Evolutionary conservation across 352 stramenopile species (phyloP).

Genomic region (Phytopythium kandeliae): DNA sequence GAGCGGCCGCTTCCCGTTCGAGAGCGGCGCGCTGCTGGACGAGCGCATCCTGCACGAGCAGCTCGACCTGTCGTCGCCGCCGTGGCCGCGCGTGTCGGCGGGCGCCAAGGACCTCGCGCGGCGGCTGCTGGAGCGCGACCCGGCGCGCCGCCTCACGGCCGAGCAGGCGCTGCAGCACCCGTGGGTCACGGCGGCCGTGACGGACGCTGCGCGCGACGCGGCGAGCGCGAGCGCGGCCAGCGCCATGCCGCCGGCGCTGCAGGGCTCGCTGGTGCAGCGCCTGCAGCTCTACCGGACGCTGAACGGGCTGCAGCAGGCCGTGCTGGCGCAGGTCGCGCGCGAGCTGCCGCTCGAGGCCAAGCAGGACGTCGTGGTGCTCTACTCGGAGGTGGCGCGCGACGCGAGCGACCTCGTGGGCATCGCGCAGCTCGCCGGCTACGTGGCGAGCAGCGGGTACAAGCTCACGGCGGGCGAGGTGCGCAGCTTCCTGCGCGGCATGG

Average conservation of each 20-base stretch:
- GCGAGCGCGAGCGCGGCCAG: conserved; percentile 19
- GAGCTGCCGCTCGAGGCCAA: conserved; percentile 48
- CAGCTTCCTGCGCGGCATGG: conserved; percentile 50
- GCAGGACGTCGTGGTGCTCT: conserved; percentile 58
- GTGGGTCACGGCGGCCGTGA: conserved; percentile 39
- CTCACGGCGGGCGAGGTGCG: conserved; percentile 56
- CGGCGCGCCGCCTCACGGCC: conserved; percentile 32
- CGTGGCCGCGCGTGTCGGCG: conserved; percentile 46
- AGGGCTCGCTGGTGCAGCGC: conserved; percentile 66
- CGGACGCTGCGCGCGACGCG: conserved; percentile 8
- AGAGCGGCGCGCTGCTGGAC: conserved; percentile 46
- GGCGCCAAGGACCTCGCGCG: conserved; percentile 54
- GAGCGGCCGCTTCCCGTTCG: conserved; percentile 57
- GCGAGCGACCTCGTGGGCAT: conserved; percentile 41
- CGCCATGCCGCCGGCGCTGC: conserved; percentile 23
- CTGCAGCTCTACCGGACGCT: conserved; percentile 71
- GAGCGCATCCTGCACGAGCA: conserved; percentile 57
- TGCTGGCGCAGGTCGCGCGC: conserved; percentile 51
- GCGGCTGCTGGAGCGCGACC: conserved; percentile 44
- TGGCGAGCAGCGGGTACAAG: conserved; percentile 49
- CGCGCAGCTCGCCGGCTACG: conserved; percentile 43
- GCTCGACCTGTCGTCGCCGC: conserved; percentile 39
- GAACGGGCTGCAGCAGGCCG: conserved; percentile 61
- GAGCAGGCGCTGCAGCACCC: conserved; percentile 60
- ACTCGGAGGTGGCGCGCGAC: conserved; percentile 52